phyloP scores from a whole-genome alignment of 805 yeast species.

The Barnettozyma wickerhamii region DNA sequence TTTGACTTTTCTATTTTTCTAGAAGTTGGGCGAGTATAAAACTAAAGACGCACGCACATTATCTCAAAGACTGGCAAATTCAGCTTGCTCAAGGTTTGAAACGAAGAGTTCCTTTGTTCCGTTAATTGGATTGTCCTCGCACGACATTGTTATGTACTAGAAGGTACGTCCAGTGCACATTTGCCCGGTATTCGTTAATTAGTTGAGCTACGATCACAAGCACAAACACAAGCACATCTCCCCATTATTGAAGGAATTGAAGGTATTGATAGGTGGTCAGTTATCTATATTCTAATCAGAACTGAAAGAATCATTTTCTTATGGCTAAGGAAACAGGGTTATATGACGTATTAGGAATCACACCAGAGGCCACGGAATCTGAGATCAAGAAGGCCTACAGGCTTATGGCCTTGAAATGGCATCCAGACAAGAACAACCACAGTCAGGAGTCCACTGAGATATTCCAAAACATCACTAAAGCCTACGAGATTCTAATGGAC shows the following conservation, averaged over 20 bases:
- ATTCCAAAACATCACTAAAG: constrained; percentile 83
- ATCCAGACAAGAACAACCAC: constrained; percentile 73
- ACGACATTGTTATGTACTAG: neutral
- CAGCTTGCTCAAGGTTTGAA: no score
- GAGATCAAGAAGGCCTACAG: constrained; percentile 56
- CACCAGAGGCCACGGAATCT: constrained; percentile 39
- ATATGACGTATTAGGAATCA: constrained; percentile 58
- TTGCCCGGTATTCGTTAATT: no score
- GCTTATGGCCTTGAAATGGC: constrained; percentile 62
- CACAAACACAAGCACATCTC: no score
- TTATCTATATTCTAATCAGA: neutral
- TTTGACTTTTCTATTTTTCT: neutral
- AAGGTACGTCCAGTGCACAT: neutral
- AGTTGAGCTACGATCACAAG: no score
- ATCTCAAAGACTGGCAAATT: no score
- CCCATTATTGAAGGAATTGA: no score
- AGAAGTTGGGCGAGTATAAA: no score
- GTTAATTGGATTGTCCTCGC: neutral
- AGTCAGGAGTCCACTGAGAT: constrained; percentile 89
- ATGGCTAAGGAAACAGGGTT: constrained; percentile 71
- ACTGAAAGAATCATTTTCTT: no score
- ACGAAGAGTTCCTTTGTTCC: neutral
- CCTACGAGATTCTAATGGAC: constrained; percentile 81
- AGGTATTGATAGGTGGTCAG: neutral
- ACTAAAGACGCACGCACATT: no score